Conservation (phyloP, 768 basidiomycete genomes). For the Xanthoconium purpureum region DNA sequence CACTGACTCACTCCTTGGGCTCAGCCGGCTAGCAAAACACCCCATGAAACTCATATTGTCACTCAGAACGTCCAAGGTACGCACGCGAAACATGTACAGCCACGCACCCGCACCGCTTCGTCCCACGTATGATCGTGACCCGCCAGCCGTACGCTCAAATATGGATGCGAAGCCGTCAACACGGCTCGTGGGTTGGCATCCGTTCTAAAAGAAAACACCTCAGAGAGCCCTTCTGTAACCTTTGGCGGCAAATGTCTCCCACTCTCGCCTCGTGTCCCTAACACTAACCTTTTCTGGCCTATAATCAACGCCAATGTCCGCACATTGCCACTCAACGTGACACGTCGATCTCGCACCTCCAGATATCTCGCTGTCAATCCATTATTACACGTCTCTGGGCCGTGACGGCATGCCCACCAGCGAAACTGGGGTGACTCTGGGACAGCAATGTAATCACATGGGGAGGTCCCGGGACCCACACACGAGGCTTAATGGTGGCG, state of each 20-base stretch:
- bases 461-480: not conserved
- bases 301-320: conserved; percentile 22
- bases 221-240: not conserved
- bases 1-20: not conserved
- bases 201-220: conserved; percentile 3
- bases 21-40: not conserved
- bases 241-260: conserved; percentile 6
- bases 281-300: conserved; percentile 9
- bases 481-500: conserved; percentile 11
- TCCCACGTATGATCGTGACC: not conserved
- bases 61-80: not conserved
- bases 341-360: conserved; percentile 21
- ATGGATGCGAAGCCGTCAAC: conserved; percentile 6
- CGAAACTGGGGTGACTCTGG: conserved; percentile 7
- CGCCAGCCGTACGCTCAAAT: conserved; percentile 1
- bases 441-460: not conserved
- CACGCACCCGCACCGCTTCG: conserved; percentile 6
- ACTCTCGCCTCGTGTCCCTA: conserved; percentile 15
- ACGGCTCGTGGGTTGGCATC: not conserved
- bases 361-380: not conserved
- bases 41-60: not conserved
- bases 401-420: conserved; percentile 16
- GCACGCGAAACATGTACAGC: conserved; percentile 11
- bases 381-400: conserved; percentile 1
- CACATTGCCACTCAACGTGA: conserved; percentile 14